Evolutionary conservation across 169 alveolate species (phyloP).

Genomic region (Cryptosporidium viatorum): DNA sequence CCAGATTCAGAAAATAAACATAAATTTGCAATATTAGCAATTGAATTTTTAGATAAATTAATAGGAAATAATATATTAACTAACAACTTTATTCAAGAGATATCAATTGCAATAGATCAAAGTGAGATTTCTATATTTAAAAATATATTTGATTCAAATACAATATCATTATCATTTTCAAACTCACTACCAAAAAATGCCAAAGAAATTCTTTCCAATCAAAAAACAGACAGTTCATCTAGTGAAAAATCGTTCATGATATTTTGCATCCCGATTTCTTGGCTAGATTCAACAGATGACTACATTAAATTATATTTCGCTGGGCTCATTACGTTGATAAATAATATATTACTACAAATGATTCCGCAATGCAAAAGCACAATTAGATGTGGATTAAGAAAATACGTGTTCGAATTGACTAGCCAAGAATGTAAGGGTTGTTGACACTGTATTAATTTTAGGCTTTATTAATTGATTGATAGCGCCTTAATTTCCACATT

Average conservation of each 20-base stretch:
- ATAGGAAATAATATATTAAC: slow-evolving; percentile 2
- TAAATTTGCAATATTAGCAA: slow-evolving; percentile 8
- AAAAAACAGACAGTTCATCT: not conserved
- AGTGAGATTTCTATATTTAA: not conserved
- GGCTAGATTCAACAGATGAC: slow-evolving; percentile 55
- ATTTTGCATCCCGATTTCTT: slow-evolving; percentile 28
- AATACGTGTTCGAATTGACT: slow-evolving; percentile 34
- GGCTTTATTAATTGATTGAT: not conserved
- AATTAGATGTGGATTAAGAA: slow-evolving; percentile 63
- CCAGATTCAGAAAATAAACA: slow-evolving; percentile 14
- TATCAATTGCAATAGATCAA: slow-evolving; percentile 40
- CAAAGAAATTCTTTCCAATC: slow-evolving; percentile 4
- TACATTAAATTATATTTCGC: slow-evolving; percentile 24
- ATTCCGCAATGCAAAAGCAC: slow-evolving; percentile 59
- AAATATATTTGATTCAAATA: not conserved
- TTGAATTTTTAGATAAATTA: slow-evolving; percentile 4
- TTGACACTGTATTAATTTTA: not conserved
- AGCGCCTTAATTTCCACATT: slow-evolving; percentile 24
- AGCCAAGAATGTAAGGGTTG: slow-evolving; percentile 53
- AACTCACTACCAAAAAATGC: slow-evolving; percentile 27
- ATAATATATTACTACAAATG: slow-evolving; percentile 10
- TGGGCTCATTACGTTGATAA: slow-evolving; percentile 9
- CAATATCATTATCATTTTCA: slow-evolving; percentile 18
- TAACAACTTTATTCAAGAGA: slow-evolving; percentile 33
- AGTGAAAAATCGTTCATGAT: slow-evolving; percentile 13